phyloP scores from a whole-genome alignment of 2,329 filamentous ascomycete genomes.

The Trichoderma arundinaceum region DNA sequence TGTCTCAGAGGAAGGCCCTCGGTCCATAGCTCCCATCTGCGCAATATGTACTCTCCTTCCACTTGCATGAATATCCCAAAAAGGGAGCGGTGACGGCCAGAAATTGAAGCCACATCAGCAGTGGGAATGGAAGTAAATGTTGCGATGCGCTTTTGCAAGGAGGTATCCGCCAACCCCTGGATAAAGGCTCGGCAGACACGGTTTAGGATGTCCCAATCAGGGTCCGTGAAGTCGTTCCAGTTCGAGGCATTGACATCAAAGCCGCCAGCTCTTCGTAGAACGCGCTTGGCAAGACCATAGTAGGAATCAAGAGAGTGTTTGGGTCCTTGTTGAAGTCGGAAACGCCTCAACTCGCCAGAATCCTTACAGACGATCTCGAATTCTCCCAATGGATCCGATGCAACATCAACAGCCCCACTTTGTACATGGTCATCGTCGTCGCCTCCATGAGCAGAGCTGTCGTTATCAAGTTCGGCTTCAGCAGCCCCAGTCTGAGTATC shows the following conservation, averaged over 20 bases:
- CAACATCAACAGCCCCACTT: conserved; percentile 14
- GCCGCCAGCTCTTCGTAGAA: conserved; percentile 55
- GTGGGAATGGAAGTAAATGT: conserved; percentile 55
- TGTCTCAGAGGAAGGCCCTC: conserved; percentile 35
- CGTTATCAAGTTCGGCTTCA: conserved; percentile 46
- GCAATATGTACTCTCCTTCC: conserved; percentile 61
- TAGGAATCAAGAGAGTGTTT: conserved; percentile 54
- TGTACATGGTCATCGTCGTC: conserved; percentile 36
- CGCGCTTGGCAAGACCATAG: conserved; percentile 55
- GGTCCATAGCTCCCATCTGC: conserved; percentile 44
- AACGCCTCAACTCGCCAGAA: conserved; percentile 34
- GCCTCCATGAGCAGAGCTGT: conserved; percentile 29
- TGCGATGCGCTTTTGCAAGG: conserved; percentile 53
- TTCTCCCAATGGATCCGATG: conserved; percentile 30
- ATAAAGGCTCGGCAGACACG: conserved; percentile 61
- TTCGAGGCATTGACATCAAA: conserved; percentile 59
- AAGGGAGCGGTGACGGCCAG: conserved; percentile 53
- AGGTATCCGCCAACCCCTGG: conserved; percentile 55
- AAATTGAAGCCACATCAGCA: conserved; percentile 36
- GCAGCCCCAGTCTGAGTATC: conserved; percentile 44
- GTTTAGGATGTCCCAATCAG: conserved; percentile 57
- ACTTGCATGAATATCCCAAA: conserved; percentile 59
- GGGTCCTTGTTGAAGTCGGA: conserved; percentile 50
- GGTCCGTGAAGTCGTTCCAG: conserved; percentile 47
- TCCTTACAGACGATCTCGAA: conserved; percentile 36